Percentiles rank a stretch among this genome's conserved stretches.
phyloP scores from a whole-genome alignment of 306 rosid genomes.

The Prunus mume region DNA sequence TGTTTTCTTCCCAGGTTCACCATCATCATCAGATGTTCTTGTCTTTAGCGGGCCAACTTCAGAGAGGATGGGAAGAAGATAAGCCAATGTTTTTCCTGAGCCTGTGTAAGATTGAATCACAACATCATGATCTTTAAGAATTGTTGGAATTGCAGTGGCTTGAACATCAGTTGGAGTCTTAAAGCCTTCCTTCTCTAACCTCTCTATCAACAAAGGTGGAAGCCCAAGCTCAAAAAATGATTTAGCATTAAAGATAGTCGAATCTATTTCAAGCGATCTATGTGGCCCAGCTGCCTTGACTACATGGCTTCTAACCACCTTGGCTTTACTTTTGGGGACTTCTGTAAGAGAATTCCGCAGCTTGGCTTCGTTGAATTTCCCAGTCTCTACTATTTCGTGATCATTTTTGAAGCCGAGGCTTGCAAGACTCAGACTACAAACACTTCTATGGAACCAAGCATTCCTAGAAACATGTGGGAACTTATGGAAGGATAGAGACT shows the following conservation, averaged over 20 bases:
- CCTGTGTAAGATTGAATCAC: constrained; percentile 96
- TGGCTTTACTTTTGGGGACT: constrained; percentile 42
- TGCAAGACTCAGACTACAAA: constrained; percentile 44
- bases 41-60: constrained; percentile 61
- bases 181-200: constrained; percentile 74
- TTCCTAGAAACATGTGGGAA: constrained; percentile 44
- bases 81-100: constrained; percentile 89
- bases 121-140: constrained; percentile 65
- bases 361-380: constrained; percentile 34
- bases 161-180: constrained; percentile 81
- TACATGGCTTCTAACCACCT: constrained; percentile 31
- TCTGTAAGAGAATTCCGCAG: constrained; percentile 35
- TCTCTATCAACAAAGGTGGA: constrained; percentile 54
- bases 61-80: constrained; percentile 77
- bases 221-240: constrained; percentile 87
- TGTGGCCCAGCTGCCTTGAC: constrained; percentile 30
- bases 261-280: constrained; percentile 40
- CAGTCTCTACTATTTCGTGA: constrained; percentile 27
- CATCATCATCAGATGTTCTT: constrained; percentile 24
- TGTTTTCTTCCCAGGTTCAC: constrained; percentile 48
- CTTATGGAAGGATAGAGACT: constrained; percentile 50
- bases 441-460: constrained; percentile 49
- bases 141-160: constrained; percentile 77
- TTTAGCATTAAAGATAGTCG: constrained; percentile 63
- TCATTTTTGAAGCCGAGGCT: constrained; percentile 47